Base-by-base conservation (phyloP, 2,329 filamentous ascomycete genomes). In the Lecanosticta acicola region DNA sequence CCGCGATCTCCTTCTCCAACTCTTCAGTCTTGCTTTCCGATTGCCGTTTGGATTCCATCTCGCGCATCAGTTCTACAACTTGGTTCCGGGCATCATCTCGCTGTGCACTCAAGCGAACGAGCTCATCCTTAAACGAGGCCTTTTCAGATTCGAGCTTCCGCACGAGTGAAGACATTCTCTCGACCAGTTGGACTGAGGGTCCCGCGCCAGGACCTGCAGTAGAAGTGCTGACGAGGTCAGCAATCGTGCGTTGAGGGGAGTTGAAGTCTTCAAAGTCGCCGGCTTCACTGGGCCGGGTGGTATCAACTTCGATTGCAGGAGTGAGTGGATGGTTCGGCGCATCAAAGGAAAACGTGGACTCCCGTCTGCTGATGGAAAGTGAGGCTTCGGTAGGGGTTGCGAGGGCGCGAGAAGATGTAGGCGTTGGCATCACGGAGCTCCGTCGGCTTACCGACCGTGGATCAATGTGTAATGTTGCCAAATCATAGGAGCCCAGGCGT, bases 161-260 rank as follows among this genome's bases (percentile, higher is more conserved):
- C 36, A 98, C 90, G 0, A 89, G 87, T 2, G 90, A 87, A 61
- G 87, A 94, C 87, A 98, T 94, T 43, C 91, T 81, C 69, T 97
- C 93, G 13, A 98, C 90, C 1, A 98, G 79, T 68, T 97, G 91
- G 1, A 98, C 91, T 0, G 85, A 91, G 0, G 93, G 93, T 0
- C 93, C 93, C 0, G 91, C 90, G 17, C 47, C 54, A 2, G 54
- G 52, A 0, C 84, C 91, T 7, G 88, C 85, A 0, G 91, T 96
- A 1, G 89, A 94, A 11, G 61, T 63, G 45, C 55, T 59, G 36
- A 67, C 54, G 39, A 67, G 56, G 48, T 67, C 65, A 24, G 89
- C 85, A 48, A 86, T 78, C 4, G 84, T 80, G 48, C 83, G 81
- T 32, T 81, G 80, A 1, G 83, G 83, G 2, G 81, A 84, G 1